A percentile compares a stretch with the other conserved stretches of the same genome.
phyloP scores from a whole-genome alignment of 2,329 filamentous ascomycete species.

The Sporothrix mexicana region DNA sequence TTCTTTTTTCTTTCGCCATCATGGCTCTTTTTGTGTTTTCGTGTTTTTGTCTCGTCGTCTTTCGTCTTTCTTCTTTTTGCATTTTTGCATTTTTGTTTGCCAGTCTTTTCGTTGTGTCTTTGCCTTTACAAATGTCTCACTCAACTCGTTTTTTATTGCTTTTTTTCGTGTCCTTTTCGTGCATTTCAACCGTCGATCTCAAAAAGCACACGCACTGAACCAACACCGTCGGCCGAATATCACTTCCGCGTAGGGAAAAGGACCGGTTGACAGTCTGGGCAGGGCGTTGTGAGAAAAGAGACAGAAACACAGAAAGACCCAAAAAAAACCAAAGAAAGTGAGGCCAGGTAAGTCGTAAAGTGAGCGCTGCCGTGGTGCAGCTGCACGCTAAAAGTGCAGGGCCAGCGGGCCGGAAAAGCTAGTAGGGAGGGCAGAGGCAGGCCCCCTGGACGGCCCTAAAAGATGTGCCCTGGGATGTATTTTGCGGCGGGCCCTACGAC shows the following conservation, averaged over 20 bases:
- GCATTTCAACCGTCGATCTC: not conserved
- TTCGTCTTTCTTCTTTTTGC: too few species aligned
- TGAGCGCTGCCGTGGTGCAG: not conserved
- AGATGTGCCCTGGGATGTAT: too few species aligned
- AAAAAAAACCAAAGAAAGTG: not conserved
- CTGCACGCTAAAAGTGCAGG: not conserved
- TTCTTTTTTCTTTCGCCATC: not conserved
- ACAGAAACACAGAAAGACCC: too few species aligned
- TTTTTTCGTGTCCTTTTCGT: not conserved
- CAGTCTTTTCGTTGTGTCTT: not conserved
- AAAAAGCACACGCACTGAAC: not conserved
- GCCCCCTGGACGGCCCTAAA: not conserved
- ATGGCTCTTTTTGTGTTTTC: too few species aligned
- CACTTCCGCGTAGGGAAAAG: not conserved
- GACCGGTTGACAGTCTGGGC: conserved; percentile 1
- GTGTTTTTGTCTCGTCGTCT: too few species aligned
- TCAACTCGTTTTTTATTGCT: not conserved
- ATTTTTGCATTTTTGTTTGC: too few species aligned
- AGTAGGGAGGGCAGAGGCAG: not conserved
- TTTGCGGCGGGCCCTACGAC: not conserved
- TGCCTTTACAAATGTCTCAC: conserved; percentile 7
- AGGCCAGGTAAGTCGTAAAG: too few species aligned
- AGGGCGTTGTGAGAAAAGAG: not conserved
- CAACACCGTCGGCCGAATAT: conserved; percentile 8
- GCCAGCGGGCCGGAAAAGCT: not conserved